Percentiles rank a stretch among this genome's conserved stretches.
Evolutionary conservation across 768 basidiomycete genomes (phyloP).

Genomic region (Leccinum truebloodii): DNA sequence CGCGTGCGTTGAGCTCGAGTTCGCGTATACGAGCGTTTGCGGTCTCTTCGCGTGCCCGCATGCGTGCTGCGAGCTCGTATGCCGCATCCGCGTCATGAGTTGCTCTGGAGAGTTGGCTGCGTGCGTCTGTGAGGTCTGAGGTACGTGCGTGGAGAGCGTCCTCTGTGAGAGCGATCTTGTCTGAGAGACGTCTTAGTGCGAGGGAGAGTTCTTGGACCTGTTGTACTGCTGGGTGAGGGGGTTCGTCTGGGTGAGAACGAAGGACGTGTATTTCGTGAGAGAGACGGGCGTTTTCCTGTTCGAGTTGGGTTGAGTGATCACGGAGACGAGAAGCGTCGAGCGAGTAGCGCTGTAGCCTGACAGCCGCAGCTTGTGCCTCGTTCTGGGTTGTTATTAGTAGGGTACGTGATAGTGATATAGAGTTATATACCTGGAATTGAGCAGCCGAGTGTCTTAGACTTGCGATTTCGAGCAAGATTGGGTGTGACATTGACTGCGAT

Average conservation of each 20-base stretch:
- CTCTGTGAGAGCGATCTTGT: constrained; percentile 68
- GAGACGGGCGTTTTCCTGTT: constrained; percentile 60
- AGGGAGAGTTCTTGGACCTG: constrained; percentile 61
- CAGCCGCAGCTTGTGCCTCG: constrained; percentile 64
- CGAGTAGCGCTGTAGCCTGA: constrained; percentile 66
- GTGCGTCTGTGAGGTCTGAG: constrained; percentile 44
- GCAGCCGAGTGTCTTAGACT: constrained; percentile 47
- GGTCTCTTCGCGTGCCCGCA: constrained; percentile 57
- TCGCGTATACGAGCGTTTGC: constrained; percentile 48
- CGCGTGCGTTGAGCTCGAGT: constrained; percentile 45
- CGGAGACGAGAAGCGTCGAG: constrained; percentile 44
- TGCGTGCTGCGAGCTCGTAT: constrained; percentile 53
- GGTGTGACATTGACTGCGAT: constrained; percentile 17
- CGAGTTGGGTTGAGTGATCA: constrained; percentile 36
- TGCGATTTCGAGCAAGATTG: constrained; percentile 49
- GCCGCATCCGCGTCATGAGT: constrained; percentile 49
- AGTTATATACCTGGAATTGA: constrained; percentile 47
- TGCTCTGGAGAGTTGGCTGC: constrained; percentile 45
- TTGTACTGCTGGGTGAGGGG: constrained; percentile 37
- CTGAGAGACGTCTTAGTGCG: constrained; percentile 64
- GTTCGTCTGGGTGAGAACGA: constrained; percentile 51
- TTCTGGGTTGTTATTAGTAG: constrained; percentile 43
- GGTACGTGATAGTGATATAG: neutral
- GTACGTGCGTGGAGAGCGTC: constrained; percentile 50
- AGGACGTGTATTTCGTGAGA: constrained; percentile 56